phyloP scores from a whole-genome alignment of 768 basidiomycete species.

The Lentinula lateritia region DNA sequence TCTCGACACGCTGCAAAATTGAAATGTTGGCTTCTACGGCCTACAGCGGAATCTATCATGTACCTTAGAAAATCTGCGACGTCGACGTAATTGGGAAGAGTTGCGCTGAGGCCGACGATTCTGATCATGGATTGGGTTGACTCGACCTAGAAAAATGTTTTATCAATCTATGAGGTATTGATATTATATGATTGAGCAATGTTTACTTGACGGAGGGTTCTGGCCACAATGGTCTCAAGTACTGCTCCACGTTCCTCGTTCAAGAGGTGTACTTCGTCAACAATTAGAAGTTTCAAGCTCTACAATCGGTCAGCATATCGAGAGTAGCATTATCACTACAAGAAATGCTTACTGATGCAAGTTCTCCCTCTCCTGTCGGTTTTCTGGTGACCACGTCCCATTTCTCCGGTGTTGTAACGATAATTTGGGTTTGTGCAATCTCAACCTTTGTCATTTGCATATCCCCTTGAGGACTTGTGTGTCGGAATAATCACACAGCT shows the following conservation, averaged over 20 bases:
- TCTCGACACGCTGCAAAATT: constrained; percentile 66
- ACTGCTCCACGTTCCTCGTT: constrained; percentile 98
- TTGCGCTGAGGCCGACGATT: constrained; percentile 94
- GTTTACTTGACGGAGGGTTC: constrained; percentile 83
- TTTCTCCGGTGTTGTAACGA: constrained; percentile 98
- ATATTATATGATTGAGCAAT: not conserved
- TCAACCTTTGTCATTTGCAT: constrained; percentile 96
- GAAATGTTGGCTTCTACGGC: not conserved
- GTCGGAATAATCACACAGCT: constrained; percentile 8
- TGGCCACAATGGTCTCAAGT: constrained; percentile 95
- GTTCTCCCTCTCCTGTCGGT: constrained; percentile 92
- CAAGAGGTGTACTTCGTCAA: constrained; percentile 94
- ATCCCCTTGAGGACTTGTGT: constrained; percentile 48
- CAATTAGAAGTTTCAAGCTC: constrained; percentile 92
- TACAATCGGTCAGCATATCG: constrained; percentile 21
- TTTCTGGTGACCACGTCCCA: constrained; percentile 99
- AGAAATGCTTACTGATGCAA: constrained; percentile 68
- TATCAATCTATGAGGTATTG: not conserved
- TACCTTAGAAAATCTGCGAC: constrained; percentile 93
- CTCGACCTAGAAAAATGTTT: constrained; percentile 61
- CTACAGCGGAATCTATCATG: constrained; percentile 8
- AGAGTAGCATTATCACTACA: not conserved
- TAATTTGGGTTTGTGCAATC: constrained; percentile 93
- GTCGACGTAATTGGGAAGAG: constrained; percentile 94
- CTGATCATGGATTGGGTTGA: constrained; percentile 94